Evolutionary conservation across 805 yeast species (phyloP), one percentile per base, ranked within the genome.

Genomic region (Ogataea haglerorum): DNA sequence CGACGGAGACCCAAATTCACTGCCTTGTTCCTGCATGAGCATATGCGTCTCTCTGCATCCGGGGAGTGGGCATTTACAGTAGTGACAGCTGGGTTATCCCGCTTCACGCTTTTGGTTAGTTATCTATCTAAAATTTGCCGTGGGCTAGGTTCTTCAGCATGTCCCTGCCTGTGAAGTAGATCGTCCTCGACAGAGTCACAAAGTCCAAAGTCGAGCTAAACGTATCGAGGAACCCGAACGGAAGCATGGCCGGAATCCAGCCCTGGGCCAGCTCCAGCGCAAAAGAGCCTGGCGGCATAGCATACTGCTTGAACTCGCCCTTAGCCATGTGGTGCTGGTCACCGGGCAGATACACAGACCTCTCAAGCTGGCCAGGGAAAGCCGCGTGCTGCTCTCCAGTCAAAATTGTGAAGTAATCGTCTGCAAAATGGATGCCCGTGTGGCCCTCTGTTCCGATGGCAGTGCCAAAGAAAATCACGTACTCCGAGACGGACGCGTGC

Each of bases 181-280:
- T 77, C 6, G 98, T 93, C 58, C 76, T 75, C 45, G 61, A 65
- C 45, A 91, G 71, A 18, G 95, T 79, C 52, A 69, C 63, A 45
- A 81, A 61, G 61, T 93, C 99, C 53, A 90, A 63, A 12, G 98
- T 93, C 30, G 95, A 82, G 38, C 82, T 74, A 44, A 84, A 56
- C 4, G 84, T 77, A 59, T 88, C 95, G 36, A 86, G 68, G 65
- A 91, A 80, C 0, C 99, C 99, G 61, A 93, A 93, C 15, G 98
- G 98, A 46, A 93, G 73, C 99, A 93, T 93, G 30, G 91, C 82
- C 25, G 99, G 98, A 51, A 93, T 87, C 95, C 96, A 93, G 45
- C 99, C 99, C 69, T 91, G 98, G 6, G 99, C 99, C 56, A 91
- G 73, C 63, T 93, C 99, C 50, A 93, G 69, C 9, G 99, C 96